phyloP scores from a whole-genome alignment of 257 asterid species.

The Gardenia jasminoides region DNA sequence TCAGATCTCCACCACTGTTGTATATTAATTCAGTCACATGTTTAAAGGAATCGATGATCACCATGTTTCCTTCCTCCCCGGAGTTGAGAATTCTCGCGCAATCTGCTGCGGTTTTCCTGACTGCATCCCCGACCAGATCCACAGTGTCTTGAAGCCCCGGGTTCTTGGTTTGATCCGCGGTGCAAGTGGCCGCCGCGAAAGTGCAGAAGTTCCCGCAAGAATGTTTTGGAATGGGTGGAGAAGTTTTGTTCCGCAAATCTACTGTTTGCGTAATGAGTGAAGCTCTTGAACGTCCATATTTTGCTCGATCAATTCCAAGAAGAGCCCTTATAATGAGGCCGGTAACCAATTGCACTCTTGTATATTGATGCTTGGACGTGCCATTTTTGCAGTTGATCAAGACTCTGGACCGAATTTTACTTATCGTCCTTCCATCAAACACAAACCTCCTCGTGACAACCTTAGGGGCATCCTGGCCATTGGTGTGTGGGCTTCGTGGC shows the following conservation, averaged over 20 bases:
- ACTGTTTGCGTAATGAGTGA: conserved; percentile 5
- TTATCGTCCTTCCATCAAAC: conserved; percentile 21
- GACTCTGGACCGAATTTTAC: not conserved
- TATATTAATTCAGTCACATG: not conserved
- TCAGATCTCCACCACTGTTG: not conserved
- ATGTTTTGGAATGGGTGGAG: conserved; percentile 19
- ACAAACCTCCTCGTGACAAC: conserved; percentile 19
- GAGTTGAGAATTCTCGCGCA: not conserved
- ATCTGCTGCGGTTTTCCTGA: not conserved
- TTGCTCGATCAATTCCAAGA: not conserved
- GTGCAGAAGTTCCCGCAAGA: conserved; percentile 28
- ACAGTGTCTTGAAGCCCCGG: conserved; percentile 8
- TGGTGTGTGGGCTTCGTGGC: not conserved
- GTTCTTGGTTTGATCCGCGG: not conserved
- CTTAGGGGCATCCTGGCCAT: not conserved
- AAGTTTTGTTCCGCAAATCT: conserved; percentile 23
- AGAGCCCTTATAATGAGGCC: conserved; percentile 20
- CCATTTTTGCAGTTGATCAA: too few relatives aligned
- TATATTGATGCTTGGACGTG: not conserved
- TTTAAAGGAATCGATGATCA: not conserved
- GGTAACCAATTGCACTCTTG: conserved; percentile 21
- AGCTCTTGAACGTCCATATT: conserved; percentile 12
- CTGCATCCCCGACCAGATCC: not conserved
- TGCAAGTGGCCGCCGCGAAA: not conserved
- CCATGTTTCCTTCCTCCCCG: not conserved